phyloP scores from a whole-genome alignment of 768 basidiomycete species.

The Leccinum aurantiacum region DNA sequence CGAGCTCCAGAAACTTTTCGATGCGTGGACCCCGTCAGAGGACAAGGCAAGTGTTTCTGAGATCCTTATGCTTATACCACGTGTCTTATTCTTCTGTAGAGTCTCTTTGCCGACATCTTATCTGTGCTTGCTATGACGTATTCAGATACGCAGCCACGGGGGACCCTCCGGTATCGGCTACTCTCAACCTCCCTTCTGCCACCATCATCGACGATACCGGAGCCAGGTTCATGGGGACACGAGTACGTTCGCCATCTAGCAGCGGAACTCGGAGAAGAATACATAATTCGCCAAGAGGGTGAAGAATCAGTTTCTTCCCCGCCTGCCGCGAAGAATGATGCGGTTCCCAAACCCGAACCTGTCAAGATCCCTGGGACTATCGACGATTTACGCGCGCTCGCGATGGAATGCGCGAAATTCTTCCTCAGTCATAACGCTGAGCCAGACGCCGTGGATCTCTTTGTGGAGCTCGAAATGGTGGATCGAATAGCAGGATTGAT shows the following conservation, averaged over 20 bases:
- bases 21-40: conserved; percentile 74
- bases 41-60: conserved; percentile 48
- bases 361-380: conserved; percentile 49
- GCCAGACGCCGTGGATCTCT: conserved; percentile 94
- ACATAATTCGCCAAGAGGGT: conserved; percentile 63
- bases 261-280: conserved; percentile 95
- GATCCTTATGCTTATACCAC: neutral
- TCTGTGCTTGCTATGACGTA: conserved; percentile 99
- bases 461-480: conserved; percentile 92
- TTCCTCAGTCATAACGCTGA: conserved; percentile 93
- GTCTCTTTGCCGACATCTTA: conserved; percentile 93
- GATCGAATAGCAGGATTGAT: conserved; percentile 73
- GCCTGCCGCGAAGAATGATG: conserved; percentile 29
- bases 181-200: conserved; percentile 72
- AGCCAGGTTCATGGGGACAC: conserved; percentile 98
- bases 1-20: conserved; percentile 79
- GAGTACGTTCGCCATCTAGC: conserved; percentile 98
- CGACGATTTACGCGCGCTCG: conserved; percentile 75
- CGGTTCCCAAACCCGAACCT: conserved; percentile 33
- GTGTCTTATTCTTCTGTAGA: conserved; percentile 43
- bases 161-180: conserved; percentile 91
- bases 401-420: conserved; percentile 84
- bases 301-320: conserved; percentile 31
- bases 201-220: conserved; percentile 64
- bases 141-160: conserved; percentile 95